Evolutionary conservation across 2,329 filamentous ascomycete genomes (phyloP).

Genomic region (Paramyrothecium roridum): DNA sequence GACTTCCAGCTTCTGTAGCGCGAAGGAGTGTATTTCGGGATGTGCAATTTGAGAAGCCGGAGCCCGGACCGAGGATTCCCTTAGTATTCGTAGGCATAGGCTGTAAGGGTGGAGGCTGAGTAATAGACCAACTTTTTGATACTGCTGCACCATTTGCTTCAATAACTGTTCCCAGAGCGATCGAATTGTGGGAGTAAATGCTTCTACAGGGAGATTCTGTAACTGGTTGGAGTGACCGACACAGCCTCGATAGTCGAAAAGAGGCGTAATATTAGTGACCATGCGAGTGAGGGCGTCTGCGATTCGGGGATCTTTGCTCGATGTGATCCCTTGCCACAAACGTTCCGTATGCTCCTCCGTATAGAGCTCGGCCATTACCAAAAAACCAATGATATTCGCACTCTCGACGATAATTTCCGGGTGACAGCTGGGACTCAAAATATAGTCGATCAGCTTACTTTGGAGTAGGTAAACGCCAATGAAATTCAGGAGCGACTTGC

Average conservation of each 20-base stretch:
- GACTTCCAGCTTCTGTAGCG: slow-evolving; percentile 56
- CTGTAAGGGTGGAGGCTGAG: slow-evolving; percentile 42
- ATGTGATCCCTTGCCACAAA: slow-evolving; percentile 79
- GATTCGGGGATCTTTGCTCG: slow-evolving; percentile 81
- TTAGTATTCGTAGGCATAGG: slow-evolving; percentile 64
- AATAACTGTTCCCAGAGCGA: slow-evolving; percentile 59
- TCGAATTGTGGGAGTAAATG: slow-evolving; percentile 60
- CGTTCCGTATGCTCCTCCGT: slow-evolving; percentile 68
- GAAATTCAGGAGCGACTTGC: slow-evolving; percentile 55
- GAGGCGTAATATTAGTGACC: slow-evolving; percentile 43
- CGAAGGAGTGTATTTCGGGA: slow-evolving; percentile 62
- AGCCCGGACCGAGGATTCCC: slow-evolving; percentile 62
- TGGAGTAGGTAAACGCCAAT: slow-evolving; percentile 67
- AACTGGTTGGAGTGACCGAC: slow-evolving; percentile 72
- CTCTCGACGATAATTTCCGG: slow-evolving; percentile 82
- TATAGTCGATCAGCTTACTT: slow-evolving; percentile 76
- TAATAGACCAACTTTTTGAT: slow-evolving; percentile 27
- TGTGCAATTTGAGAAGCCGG: slow-evolving; percentile 53
- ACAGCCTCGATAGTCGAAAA: slow-evolving; percentile 48
- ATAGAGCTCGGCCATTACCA: slow-evolving; percentile 77
- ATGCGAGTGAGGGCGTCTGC: slow-evolving; percentile 75
- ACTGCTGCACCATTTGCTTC: slow-evolving; percentile 42
- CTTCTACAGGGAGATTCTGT: slow-evolving; percentile 57
- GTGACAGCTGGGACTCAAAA: slow-evolving; percentile 87
- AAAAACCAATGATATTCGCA: slow-evolving; percentile 80